Percentiles rank a stretch among this genome's conserved stretches.
Evolutionary conservation across 208 protist species (phyloP).

Genomic region (Leishmania guyanensis): DNA sequence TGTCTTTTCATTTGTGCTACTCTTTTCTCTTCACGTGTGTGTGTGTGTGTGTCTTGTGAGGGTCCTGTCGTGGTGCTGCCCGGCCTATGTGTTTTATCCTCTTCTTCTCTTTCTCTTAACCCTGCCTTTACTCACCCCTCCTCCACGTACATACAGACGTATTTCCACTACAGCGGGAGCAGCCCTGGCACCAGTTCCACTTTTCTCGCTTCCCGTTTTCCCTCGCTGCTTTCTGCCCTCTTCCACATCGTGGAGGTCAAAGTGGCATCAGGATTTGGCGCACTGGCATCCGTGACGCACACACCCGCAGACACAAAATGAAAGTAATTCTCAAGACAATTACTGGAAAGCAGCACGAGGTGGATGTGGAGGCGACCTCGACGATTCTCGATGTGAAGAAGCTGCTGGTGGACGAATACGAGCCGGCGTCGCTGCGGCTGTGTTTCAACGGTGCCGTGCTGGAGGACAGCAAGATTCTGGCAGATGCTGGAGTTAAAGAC

Average conservation of each 20-base stretch:
- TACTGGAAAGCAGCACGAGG: conserved; percentile 53
- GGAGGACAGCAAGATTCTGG: conserved; percentile 61
- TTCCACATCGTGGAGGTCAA: not conserved
- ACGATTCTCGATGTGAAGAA: conserved; percentile 68
- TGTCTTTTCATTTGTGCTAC: not conserved
- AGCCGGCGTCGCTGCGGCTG: conserved; percentile 57
- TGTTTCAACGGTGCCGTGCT: conserved; percentile 78
- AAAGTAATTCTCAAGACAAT: conserved; percentile 79
- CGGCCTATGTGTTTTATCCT: not conserved
- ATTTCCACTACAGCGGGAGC: not conserved
- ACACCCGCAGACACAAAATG: conserved; percentile 33
- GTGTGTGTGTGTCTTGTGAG: not conserved
- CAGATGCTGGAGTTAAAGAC: conserved; percentile 49
- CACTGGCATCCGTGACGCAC: not conserved
- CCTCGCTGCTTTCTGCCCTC: not conserved
- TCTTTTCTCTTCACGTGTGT: not conserved
- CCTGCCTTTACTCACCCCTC: not conserved
- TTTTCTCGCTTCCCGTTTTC: not conserved
- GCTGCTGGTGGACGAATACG: conserved; percentile 74
- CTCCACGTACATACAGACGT: not conserved
- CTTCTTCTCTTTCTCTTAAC: not conserved
- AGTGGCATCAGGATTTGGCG: not conserved
- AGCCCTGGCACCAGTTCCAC: not conserved
- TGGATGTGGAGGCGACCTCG: conserved; percentile 52
- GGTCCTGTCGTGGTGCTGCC: not conserved